Evolutionary conservation across 257 asterid species (phyloP).

Genomic region (Solanum ossicruentum): DNA sequence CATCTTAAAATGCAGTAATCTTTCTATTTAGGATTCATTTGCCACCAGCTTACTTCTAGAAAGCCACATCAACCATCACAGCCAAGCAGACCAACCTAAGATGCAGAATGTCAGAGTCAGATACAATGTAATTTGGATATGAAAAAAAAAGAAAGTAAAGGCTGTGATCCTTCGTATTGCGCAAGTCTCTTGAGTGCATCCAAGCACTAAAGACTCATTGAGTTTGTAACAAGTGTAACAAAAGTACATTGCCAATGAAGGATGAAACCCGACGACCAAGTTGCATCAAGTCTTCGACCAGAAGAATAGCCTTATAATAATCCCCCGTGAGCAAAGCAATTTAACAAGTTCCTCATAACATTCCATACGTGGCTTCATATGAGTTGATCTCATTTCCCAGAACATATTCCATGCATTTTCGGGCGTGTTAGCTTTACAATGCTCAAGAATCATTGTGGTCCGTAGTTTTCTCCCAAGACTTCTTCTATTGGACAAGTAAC

Average conservation of each 20-base stretch:
- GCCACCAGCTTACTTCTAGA: no score
- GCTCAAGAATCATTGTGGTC: slow-evolving; percentile 48
- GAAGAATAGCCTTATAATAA: slow-evolving; percentile 32
- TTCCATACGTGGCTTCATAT: slow-evolving; percentile 37
- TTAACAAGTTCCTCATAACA: slow-evolving; percentile 78
- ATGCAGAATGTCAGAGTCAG: no score
- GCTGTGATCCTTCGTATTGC: slow-evolving; percentile 21
- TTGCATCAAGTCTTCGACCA: slow-evolving; percentile 47
- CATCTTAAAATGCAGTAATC: no score
- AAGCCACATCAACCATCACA: no score
- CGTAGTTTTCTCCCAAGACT: slow-evolving; percentile 20
- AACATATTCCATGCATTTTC: slow-evolving; percentile 33
- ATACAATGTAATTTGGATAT: no score
- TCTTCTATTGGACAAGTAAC: slow-evolving; percentile 21
- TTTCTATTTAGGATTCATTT: no score
- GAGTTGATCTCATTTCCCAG: slow-evolving; percentile 29
- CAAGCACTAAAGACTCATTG: slow-evolving; percentile 26
- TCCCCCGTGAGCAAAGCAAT: slow-evolving; percentile 27
- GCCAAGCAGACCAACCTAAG: no score
- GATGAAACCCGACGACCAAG: slow-evolving; percentile 53
- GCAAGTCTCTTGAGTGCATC: slow-evolving; percentile 19
- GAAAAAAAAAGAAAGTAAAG: no score
- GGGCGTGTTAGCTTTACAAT: slow-evolving; percentile 34
- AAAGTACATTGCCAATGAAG: slow-evolving; percentile 66
- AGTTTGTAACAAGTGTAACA: slow-evolving; percentile 46